Percentiles rank a stretch among this genome's conserved stretches.
Evolutionary conservation across 2,329 filamentous ascomycete genomes (phyloP).

Genomic region (Paracoccidioides brasiliensis): DNA sequence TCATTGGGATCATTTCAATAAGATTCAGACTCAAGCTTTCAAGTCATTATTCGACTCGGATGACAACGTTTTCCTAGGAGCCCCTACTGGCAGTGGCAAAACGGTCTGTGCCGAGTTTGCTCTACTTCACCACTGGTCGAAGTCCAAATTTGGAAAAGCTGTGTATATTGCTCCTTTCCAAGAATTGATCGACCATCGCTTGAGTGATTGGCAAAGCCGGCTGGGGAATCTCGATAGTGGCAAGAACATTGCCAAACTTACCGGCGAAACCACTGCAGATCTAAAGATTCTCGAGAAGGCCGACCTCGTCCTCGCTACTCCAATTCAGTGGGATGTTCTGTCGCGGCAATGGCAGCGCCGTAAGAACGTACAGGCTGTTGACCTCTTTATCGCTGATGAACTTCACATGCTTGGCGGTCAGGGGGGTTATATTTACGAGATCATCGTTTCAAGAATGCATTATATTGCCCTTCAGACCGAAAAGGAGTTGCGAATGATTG

Average conservation of each 20-base stretch:
- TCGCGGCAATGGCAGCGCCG: conserved; percentile 93
- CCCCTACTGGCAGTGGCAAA: conserved; percentile 91
- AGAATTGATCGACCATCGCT: conserved; percentile 70
- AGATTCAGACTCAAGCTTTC: conserved; percentile 94
- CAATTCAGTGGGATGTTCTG: conserved; percentile 87
- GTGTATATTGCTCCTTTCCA: conserved; percentile 94
- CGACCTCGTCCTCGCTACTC: conserved; percentile 84
- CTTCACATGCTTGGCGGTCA: conserved; percentile 83
- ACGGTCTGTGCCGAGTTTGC: conserved; percentile 94
- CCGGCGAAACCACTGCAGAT: conserved; percentile 82
- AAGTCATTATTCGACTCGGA: conserved; percentile 83
- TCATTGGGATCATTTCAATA: conserved; percentile 81
- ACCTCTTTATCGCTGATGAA: conserved; percentile 89
- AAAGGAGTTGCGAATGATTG: conserved; percentile 72
- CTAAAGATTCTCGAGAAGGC: conserved; percentile 76
- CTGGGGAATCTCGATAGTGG: conserved; percentile 61
- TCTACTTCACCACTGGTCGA: conserved; percentile 74
- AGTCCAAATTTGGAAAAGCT: conserved; percentile 57
- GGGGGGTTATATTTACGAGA: conserved; percentile 83
- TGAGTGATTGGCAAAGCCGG: conserved; percentile 74
- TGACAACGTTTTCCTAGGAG: conserved; percentile 84
- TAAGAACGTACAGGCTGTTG: conserved; percentile 84
- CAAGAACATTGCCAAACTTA: conserved; percentile 84
- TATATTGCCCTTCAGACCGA: conserved; percentile 85
- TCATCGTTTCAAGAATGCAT: conserved; percentile 94